These are phyloP conservation scores for Linnemannia schmuckeri DNA, from an alignment of 192 early-diverging fungal species.

Conservation along the genomic window DNA sequence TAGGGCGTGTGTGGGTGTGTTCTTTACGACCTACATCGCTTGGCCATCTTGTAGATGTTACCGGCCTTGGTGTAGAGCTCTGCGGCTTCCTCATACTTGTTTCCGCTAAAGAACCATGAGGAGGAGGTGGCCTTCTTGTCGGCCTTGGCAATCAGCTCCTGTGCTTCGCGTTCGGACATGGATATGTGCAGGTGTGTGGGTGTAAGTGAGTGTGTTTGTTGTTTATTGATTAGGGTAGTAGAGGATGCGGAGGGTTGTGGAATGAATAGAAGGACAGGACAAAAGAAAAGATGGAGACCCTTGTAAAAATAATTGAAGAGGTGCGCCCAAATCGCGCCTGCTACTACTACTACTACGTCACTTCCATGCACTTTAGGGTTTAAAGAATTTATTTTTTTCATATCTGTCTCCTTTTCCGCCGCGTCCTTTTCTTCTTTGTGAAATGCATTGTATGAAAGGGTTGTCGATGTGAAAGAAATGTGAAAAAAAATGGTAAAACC, in stretches of 20 bases:
- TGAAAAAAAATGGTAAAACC: not conserved
- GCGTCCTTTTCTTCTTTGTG: conserved; percentile 13
- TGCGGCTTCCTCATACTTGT: conserved; percentile 95
- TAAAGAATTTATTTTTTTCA: not conserved
- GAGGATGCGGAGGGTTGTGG: not conserved
- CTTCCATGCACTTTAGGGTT: not conserved
- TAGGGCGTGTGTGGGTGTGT: not conserved
- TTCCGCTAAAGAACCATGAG: conserved; percentile 79
- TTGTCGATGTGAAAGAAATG: not conserved
- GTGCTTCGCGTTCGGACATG: conserved; percentile 72
- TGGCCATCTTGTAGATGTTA: conserved; percentile 93
- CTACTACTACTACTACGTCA: not conserved
- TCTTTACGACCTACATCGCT: conserved; percentile 76
- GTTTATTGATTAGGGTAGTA: not conserved
- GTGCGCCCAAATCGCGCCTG: not conserved
- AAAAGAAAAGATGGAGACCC: not conserved
- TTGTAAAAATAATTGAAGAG: not conserved
- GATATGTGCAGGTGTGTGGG: not conserved
- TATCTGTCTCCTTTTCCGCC: not conserved
- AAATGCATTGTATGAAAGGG: conserved; percentile 8
- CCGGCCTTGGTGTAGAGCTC: conserved; percentile 94
- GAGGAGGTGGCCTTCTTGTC: conserved; percentile 75
- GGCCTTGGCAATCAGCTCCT: conserved; percentile 74
- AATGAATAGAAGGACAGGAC: not conserved
- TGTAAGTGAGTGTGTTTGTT: not conserved